Evolutionary conservation across 2,329 filamentous ascomycete species (phyloP).

Genomic region (Botrytis pseudocinerea): DNA sequence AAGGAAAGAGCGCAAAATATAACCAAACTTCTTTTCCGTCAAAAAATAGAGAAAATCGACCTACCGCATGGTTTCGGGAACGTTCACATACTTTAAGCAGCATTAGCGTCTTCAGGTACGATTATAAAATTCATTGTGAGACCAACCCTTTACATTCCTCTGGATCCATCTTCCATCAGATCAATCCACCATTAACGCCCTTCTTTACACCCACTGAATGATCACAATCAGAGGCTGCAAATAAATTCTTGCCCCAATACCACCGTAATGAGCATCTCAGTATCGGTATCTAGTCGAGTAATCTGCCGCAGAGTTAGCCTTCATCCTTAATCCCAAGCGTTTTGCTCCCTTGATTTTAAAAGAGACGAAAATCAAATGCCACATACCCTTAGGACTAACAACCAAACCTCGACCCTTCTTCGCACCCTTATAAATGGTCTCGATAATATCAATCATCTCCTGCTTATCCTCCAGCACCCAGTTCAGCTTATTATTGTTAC

Average conservation of each 20-base stretch:
- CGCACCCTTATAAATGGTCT: conserved; percentile 96
- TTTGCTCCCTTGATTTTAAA: no score
- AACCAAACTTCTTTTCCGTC: not conserved
- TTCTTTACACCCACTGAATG: conserved; percentile 6
- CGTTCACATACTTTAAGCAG: conserved; percentile 27
- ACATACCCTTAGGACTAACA: conserved; percentile 78
- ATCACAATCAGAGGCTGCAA: not conserved
- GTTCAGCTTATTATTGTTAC: conserved; percentile 98
- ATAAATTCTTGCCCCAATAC: not conserved
- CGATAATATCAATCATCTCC: conserved; percentile 96
- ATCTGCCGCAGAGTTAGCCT: conserved; percentile 38
- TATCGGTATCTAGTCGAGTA: conserved; percentile 72
- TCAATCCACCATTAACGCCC: conserved; percentile 24
- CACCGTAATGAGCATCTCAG: conserved; percentile 40
- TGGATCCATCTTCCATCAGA: conserved; percentile 12
- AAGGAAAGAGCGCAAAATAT: not conserved
- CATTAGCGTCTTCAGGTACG: conserved; percentile 32
- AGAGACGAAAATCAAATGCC: not conserved
- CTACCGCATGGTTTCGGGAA: not conserved
- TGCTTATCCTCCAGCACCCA: conserved; percentile 98
- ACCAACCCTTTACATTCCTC: conserved; percentile 42
- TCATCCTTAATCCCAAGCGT: not conserved
- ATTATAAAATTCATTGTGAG: conserved; percentile 36
- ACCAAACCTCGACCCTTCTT: conserved; percentile 98
- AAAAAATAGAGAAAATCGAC: not conserved